Evolutionary conservation across 2,329 filamentous ascomycete genomes (phyloP), one percentile per base, ranked within the genome.

Genomic region (Trichoderma citrinoviride): DNA sequence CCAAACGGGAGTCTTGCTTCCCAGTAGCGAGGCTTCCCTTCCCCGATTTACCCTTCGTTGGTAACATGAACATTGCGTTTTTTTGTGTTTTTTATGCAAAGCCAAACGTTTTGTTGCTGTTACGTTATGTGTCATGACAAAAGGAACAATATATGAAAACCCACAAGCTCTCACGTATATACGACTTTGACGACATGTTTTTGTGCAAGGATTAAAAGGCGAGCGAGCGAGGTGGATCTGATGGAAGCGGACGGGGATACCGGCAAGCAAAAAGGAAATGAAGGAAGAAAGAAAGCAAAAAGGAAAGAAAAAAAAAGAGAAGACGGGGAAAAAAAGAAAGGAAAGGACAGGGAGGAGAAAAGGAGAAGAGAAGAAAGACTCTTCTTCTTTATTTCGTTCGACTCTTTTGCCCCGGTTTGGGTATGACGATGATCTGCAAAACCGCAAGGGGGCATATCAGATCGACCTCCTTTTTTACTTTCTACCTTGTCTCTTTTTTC

Each of bases 141-240:
- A 61, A 61, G 58, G 58, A 62, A 37, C 58, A 62, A 62, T 62
- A 62, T 62, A 62, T 62, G 58, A 62, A 62, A 53, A 33, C 10
- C 33, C 33, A 37, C 33, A 37, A 37, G 33, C 29, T 33, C 40
- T 62, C 58, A 62, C 58, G 58, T 62, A 62, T 62, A 62, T 62
- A 62, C 49, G 58, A 62, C 58, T 62, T 62, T 62, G 47, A 62
- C 58, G 58, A 62, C 58, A 62, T 62, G 33, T 33, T 33, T 37
- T 54, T 62, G 58, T 62, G 58, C 58, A 44, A 44, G 33, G 33
- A 52, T 33, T 44, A 52, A 29, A 27, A 37, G 46, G 47, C 25
- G 46, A 46, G 44, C 58, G 19, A 37, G 58, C 49, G 40, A 41
- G 19, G n/a, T 54, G 43, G 40, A 5, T 15, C 41, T n/a, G n/a